Evolutionary conservation across 495 filamentous ascomycete species (phyloP).

Genomic region (Ramalina peruviana): DNA sequence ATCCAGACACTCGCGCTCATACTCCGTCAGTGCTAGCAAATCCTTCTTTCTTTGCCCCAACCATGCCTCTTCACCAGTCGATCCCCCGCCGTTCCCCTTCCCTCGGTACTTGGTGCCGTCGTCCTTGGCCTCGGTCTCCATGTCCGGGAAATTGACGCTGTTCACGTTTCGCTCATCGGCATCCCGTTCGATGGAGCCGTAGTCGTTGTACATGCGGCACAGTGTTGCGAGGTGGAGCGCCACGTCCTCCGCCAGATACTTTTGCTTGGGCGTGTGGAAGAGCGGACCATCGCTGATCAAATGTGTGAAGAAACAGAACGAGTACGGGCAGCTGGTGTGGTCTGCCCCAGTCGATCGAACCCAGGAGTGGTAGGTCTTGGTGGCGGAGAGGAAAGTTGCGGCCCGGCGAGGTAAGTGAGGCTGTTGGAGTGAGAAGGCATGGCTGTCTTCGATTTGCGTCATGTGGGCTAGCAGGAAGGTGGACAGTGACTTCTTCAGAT

Average conservation of each 20-base stretch:
- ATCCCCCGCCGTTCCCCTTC: neutral
- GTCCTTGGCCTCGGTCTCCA: neutral
- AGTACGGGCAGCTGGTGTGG: slow-evolving; percentile 25
- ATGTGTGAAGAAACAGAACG: slow-evolving; percentile 24
- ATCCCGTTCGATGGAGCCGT: slow-evolving; percentile 23
- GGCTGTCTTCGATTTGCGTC: slow-evolving; percentile 17
- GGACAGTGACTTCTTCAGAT: neutral
- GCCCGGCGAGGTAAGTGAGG: neutral
- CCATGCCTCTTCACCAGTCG: too few relatives aligned
- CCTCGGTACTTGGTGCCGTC: neutral
- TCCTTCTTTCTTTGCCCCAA: slow-evolving; percentile 9
- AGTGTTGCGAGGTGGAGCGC: slow-evolving; percentile 23
- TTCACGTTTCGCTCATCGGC: slow-evolving; percentile 26
- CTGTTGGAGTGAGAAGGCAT: neutral
- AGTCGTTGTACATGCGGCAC: slow-evolving; percentile 32
- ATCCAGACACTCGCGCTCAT: slow-evolving; percentile 17
- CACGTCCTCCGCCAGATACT: slow-evolving; percentile 21
- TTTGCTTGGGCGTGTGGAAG: slow-evolving; percentile 7
- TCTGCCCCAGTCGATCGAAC: slow-evolving; percentile 24
- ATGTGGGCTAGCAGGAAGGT: slow-evolving; percentile 19
- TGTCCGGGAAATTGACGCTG: slow-evolving; percentile 26
- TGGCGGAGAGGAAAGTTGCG: neutral
- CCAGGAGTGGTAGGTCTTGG: slow-evolving; percentile 15
- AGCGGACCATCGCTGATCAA: slow-evolving; percentile 11
- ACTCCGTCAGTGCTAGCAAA: slow-evolving; percentile 19